A percentile compares a stretch with the other conserved stretches of the same genome.
These are phyloP conservation scores for Quercus wislizeni DNA, from an alignment of 306 rosid genomes.

Conservation along the genomic window DNA sequence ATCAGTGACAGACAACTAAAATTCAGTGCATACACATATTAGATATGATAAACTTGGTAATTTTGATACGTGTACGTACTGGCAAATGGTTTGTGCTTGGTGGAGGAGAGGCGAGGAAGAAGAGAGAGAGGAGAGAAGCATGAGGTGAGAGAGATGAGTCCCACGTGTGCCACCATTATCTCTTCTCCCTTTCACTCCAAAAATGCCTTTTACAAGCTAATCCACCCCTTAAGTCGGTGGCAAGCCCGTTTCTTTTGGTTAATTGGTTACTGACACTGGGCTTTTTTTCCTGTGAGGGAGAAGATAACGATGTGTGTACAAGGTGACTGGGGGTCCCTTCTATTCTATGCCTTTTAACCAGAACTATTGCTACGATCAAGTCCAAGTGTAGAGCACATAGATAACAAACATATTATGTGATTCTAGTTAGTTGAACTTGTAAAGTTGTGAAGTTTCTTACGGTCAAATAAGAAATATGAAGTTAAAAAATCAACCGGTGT, in stretches of 20 bases:
- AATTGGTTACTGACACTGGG: too few species aligned
- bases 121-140: constrained; percentile 44
- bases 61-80: constrained; percentile 34
- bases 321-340: too few species aligned
- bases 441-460: too few species aligned
- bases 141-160: constrained; percentile 39
- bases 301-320: too few species aligned
- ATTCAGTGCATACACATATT: background rate
- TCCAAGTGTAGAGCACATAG: too few species aligned
- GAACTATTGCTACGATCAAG: too few species aligned
- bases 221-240: background rate
- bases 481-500: too few species aligned
- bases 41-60: background rate
- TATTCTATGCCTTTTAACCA: too few species aligned
- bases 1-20: constrained; percentile 3
- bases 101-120: constrained; percentile 37
- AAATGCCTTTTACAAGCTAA: background rate
- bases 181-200: background rate
- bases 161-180: constrained; percentile 53
- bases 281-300: too few species aligned
- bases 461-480: fast-evolving
- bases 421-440: too few species aligned
- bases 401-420: too few species aligned
- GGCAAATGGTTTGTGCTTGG: constrained; percentile 46
- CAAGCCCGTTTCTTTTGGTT: too few species aligned